A percentile compares a stretch with the other conserved stretches of the same genome.
Conservation (phyloP, 805 yeast species). For the Wickerhamomyces alni region DNA sequence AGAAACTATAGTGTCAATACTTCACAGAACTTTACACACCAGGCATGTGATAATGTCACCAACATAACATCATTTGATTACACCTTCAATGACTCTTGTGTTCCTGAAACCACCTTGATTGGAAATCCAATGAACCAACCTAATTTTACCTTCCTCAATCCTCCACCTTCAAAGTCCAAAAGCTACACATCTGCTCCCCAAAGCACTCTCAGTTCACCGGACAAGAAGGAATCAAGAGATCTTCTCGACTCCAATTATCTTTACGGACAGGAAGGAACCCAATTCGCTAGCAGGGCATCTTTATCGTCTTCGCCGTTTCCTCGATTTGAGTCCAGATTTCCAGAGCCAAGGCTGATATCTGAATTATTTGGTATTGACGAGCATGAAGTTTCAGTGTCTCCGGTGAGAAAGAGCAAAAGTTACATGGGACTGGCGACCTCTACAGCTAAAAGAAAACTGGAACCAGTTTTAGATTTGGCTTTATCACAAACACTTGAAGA, state of each 20-base stretch:
- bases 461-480: no score
- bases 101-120: background rate
- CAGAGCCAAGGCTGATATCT: constrained; percentile 13
- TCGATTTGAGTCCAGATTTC: constrained; percentile 14
- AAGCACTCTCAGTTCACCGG: background rate
- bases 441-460: no score
- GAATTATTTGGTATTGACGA: constrained; percentile 13
- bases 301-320: constrained; percentile 15
- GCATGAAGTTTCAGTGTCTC: background rate
- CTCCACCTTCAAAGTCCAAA: background rate
- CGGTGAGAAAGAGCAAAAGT: background rate
- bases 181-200: no score
- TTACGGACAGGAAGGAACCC: background rate
- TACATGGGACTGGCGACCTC: background rate
- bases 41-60: background rate
- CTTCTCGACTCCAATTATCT: background rate
- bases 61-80: background rate
- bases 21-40: background rate
- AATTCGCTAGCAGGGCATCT: background rate
- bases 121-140: background rate
- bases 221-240: background rate
- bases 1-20: background rate
- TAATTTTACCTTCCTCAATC: background rate
- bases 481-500: no score
- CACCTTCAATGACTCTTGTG: background rate